phyloP scores from a whole-genome alignment of 176 grass and related monocot genomes.

The Aegilops sharonensis region DNA sequence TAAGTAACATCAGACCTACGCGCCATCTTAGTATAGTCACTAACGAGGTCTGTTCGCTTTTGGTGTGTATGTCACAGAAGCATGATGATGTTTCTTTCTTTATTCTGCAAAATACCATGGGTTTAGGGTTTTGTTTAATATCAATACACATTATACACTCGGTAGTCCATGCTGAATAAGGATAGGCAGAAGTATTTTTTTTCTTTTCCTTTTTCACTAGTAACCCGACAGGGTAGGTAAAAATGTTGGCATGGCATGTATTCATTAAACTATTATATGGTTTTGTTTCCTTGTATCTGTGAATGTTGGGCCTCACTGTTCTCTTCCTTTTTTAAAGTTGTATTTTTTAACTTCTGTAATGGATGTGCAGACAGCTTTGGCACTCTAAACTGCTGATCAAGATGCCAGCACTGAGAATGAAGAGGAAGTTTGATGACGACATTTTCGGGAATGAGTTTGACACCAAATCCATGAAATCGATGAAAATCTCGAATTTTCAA shows the following conservation, averaged over 20 bases:
- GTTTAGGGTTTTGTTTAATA: slow-evolving; percentile 4
- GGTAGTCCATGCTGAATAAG: not conserved
- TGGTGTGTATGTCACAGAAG: not conserved
- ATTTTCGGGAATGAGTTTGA: slow-evolving; percentile 35
- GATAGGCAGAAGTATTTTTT: not conserved
- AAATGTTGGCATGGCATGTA: slow-evolving; percentile 3
- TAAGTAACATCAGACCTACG: not conserved
- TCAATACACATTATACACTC: not conserved
- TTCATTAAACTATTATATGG: not conserved
- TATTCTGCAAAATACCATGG: not conserved
- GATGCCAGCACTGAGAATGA: slow-evolving; percentile 73
- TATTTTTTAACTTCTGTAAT: slow-evolving; percentile 22
- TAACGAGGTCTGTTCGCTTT: not conserved
- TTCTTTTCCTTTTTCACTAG: not conserved
- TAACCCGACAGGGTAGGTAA: not conserved
- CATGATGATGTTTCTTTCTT: not conserved
- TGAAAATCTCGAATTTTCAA: slow-evolving; percentile 43
- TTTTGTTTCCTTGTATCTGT: not conserved
- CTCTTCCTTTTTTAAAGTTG: not conserved
- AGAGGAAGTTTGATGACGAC: slow-evolving; percentile 48
- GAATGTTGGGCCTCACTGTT: slow-evolving; percentile 3
- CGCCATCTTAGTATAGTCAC: not conserved
- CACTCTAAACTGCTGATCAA: slow-evolving; percentile 21
- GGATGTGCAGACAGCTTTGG: not conserved
- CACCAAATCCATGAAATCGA: slow-evolving; percentile 27